These are phyloP conservation scores for Diversispora epigaea DNA, from an alignment of 192 early-diverging fungal species.

Conservation along the genomic window DNA sequence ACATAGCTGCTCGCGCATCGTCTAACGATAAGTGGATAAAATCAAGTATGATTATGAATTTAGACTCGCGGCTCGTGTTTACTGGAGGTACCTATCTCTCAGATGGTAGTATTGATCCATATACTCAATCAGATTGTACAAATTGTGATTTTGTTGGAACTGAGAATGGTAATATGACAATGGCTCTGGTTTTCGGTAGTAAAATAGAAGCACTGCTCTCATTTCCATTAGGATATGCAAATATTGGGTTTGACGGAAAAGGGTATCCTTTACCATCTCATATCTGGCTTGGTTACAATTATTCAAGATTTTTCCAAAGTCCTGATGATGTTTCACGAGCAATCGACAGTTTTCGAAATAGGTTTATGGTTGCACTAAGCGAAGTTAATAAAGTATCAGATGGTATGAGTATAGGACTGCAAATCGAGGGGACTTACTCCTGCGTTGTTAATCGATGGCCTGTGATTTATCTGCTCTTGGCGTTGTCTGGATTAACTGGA, in stretches of 20 bases:
- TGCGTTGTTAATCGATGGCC: neutral
- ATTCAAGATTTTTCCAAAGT: neutral
- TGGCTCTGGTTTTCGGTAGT: conserved; percentile 14
- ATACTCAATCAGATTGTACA: neutral
- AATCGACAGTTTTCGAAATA: neutral
- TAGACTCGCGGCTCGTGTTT: neutral
- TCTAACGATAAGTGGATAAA: neutral
- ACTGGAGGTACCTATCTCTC: neutral
- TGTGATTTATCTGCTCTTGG: neutral
- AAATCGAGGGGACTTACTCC: neutral
- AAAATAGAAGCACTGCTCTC: conserved; percentile 1
- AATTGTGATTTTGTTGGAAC: conserved; percentile 14
- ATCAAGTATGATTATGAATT: neutral
- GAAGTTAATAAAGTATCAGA: neutral
- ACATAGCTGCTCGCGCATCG: neutral
- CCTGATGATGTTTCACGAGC: neutral
- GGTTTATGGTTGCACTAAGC: neutral
- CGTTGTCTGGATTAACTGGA: neutral
- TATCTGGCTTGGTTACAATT: conserved; percentile 1
- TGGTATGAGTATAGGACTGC: neutral
- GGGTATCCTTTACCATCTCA: conserved; percentile 15
- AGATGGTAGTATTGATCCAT: neutral
- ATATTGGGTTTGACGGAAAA: conserved; percentile 9
- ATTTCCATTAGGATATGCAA: neutral
- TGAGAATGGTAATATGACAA: conserved; percentile 8